These are phyloP conservation scores for Circinella minor DNA, from an alignment of 371 early-diverging fungal genomes.

Conservation along the genomic window DNA sequence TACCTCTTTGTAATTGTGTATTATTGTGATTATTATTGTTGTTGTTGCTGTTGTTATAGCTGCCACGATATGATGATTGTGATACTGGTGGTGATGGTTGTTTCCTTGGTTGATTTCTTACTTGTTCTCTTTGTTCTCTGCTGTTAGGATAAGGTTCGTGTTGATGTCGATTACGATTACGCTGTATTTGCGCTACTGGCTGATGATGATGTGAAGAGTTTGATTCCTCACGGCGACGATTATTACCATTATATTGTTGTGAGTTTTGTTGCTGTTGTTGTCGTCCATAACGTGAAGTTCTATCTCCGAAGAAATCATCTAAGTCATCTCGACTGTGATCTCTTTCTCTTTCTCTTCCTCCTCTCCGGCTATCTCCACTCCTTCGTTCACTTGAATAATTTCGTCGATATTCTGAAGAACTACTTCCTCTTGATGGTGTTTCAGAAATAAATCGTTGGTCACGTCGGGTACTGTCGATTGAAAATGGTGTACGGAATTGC, in stretches of 20 bases:
- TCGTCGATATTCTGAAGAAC: not conserved
- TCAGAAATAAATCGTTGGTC: not conserved
- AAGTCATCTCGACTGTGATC: not conserved
- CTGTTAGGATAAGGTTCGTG: no score
- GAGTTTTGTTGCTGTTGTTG: no score
- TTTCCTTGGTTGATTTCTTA: no score
- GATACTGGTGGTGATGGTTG: no score
- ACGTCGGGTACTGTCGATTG: not conserved
- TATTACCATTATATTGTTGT: no score
- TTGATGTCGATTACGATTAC: no score
- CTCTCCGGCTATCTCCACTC: not conserved
- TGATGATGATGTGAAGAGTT: no score
- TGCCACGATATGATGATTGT: not conserved
- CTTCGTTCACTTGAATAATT: not conserved
- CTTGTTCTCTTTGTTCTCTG: no score
- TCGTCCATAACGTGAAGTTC: not conserved
- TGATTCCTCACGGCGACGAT: no score
- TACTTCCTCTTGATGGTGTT: not conserved
- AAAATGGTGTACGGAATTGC: not conserved
- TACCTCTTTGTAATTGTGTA: constrained; percentile 12
- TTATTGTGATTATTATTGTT: not conserved
- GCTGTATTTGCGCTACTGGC: no score
- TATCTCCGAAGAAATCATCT: constrained; percentile 6
- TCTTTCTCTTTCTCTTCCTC: not conserved
- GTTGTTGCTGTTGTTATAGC: not conserved